Conservation (phyloP, 495 filamentous ascomycete species). For the Penicillium lividum region DNA sequence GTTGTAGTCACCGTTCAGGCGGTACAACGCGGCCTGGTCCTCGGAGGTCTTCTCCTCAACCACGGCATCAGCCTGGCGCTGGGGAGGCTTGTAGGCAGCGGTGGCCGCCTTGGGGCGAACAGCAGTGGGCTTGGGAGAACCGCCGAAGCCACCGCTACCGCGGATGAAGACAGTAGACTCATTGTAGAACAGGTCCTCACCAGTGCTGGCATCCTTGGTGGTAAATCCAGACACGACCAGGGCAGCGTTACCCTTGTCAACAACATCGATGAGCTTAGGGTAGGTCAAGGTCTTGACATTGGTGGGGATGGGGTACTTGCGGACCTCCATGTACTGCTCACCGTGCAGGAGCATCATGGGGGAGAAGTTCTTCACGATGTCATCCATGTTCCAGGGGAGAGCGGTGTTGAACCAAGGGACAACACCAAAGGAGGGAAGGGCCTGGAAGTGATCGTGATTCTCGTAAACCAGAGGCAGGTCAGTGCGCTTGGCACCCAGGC, state of each 20-base stretch:
- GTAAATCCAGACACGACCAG: slow-evolving; percentile 77
- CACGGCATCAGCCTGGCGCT: slow-evolving; percentile 74
- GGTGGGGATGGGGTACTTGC: slow-evolving; percentile 92
- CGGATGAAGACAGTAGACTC: slow-evolving; percentile 90
- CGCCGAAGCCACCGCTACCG: slow-evolving; percentile 90
- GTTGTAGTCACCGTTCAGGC: slow-evolving; percentile 89
- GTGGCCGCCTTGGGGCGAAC: slow-evolving; percentile 71
- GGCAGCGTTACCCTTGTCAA: slow-evolving; percentile 93
- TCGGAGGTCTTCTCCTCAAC: slow-evolving; percentile 88
- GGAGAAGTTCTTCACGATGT: slow-evolving; percentile 89
- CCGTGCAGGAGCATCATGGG: slow-evolving; percentile 99
- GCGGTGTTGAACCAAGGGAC: slow-evolving; percentile 88
- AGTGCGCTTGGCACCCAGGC: slow-evolving; percentile 89
- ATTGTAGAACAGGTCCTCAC: slow-evolving; percentile 95
- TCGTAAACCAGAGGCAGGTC: slow-evolving; percentile 89
- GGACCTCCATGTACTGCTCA: slow-evolving; percentile 97
- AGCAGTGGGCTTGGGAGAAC: slow-evolving; percentile 73
- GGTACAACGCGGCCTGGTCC: slow-evolving; percentile 95
- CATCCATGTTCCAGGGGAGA: slow-evolving; percentile 75
- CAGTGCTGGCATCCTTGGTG: slow-evolving; percentile 75
- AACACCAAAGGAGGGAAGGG: slow-evolving; percentile 91
- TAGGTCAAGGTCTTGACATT: slow-evolving; percentile 76
- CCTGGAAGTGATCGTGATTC: slow-evolving; percentile 86
- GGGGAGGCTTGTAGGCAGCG: slow-evolving; percentile 73
- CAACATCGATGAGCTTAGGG: slow-evolving; percentile 86